Conservation (phyloP, 2,329 filamentous ascomycete species). For the Fusarium sp. region DNA sequence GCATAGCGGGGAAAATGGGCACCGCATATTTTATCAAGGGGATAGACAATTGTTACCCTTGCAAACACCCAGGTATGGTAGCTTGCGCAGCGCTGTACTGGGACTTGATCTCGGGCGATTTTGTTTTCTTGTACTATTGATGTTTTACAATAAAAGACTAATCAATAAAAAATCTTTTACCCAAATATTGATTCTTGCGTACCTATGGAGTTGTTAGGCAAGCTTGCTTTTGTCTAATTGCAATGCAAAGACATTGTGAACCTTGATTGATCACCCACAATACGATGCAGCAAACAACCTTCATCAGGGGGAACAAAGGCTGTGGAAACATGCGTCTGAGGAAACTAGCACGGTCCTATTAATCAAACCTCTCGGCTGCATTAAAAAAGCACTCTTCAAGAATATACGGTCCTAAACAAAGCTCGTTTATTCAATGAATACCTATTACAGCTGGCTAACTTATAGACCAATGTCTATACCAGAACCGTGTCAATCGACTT, state of each 20-base stretch:
- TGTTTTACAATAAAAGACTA: slow-evolving; percentile 39
- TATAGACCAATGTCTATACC: background rate
- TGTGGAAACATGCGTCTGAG: too few species aligned
- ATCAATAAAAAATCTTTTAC: slow-evolving; percentile 18
- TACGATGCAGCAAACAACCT: background rate
- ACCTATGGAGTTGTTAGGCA: too few species aligned
- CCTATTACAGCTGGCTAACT: background rate
- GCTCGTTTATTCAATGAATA: too few species aligned
- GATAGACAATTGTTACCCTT: slow-evolving; percentile 24
- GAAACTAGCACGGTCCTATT: too few species aligned
- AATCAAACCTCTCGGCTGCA: too few species aligned
- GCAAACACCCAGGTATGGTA: slow-evolving; percentile 23
- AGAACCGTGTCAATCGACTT: slow-evolving; percentile 22
- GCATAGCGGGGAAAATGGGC: slow-evolving; percentile 44
- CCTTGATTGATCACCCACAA: background rate
- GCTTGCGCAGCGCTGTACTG: slow-evolving; percentile 31
- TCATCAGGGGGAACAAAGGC: background rate
- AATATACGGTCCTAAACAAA: too few species aligned
- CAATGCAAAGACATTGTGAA: too few species aligned
- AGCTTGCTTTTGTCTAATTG: too few species aligned
- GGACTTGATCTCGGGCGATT: slow-evolving; percentile 23
- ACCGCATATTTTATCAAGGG: slow-evolving; percentile 30
- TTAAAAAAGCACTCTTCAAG: too few species aligned
- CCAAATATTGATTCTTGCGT: too few species aligned
- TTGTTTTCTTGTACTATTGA: slow-evolving; percentile 37